Conservation (phyloP, 176 grass and related monocot genomes). For the Oryza meyeriana region DNA sequence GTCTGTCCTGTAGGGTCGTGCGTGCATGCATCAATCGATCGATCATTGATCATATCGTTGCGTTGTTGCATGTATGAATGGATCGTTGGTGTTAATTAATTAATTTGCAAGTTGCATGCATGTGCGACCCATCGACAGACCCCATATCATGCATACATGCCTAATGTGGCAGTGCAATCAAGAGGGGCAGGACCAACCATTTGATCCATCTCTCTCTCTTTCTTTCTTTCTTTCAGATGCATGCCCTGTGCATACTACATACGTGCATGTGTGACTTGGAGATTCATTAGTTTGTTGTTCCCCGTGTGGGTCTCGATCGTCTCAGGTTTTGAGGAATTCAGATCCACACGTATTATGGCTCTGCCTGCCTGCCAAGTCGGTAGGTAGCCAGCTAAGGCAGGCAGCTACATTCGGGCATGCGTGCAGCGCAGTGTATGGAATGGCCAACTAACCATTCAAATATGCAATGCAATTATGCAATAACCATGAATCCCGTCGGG, state of each 20-base stretch:
- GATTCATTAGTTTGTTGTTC: not conserved
- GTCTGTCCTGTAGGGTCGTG: not conserved
- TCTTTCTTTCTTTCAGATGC: too few relatives aligned
- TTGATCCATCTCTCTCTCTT: not conserved
- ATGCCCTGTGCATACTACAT: not conserved
- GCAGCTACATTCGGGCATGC: not conserved
- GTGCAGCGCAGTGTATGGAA: not conserved
- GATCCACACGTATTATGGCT: slow-evolving; percentile 37
- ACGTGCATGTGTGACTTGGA: not conserved
- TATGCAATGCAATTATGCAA: too few relatives aligned
- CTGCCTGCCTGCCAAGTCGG: not conserved
- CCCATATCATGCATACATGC: not conserved
- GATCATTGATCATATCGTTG: not conserved
- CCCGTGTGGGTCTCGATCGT: not conserved
- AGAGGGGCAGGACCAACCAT: not conserved
- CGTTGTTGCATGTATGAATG: not conserved
- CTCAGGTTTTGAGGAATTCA: not conserved
- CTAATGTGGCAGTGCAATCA: not conserved
- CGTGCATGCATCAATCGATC: not conserved
- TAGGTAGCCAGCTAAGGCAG: not conserved
- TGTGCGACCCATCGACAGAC: not conserved
- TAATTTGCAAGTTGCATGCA: not conserved
- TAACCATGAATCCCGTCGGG: not conserved
- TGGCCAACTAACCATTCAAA: not conserved
- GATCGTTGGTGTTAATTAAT: not conserved